Evolutionary conservation across 2,329 filamentous ascomycete genomes (phyloP), one percentile per base, ranked within the genome.

Genomic region (Zopfia rhizophila): DNA sequence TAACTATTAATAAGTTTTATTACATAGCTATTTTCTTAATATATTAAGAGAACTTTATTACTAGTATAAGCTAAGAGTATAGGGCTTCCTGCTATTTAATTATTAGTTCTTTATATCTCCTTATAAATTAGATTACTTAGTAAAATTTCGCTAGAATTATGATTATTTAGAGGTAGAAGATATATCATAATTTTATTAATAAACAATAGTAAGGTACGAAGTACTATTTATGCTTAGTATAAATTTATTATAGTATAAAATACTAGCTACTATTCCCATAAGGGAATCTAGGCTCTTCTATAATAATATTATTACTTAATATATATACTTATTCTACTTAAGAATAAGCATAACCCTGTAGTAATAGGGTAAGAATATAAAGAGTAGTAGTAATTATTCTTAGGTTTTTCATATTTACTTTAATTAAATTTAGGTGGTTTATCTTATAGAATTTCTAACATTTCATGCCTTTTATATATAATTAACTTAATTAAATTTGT

Each of bases 1-100:
- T 13, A 25, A 42, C 47, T 43, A 2, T 51, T 16, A 13, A 28
- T 11, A n/a, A 46, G 33, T 21, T 19, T 42, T n/a, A 43, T 51
- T 2, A 47, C 42, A 29, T 51, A 43, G 4, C 48, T 43, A 22
- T 51, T 51, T 33, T 51, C 48, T 31, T 42, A 27, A 32, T 51
- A 47, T 21, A 51, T 19, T n/a, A 51, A 28, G 22, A 37, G 10
- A n/a, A 51, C 24, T 7, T 31, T 23, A 28, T 51, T 43, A 40
- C 30, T 35, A n/a, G 37, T 25, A 10, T 22, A 31, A 27, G 37
- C 48, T 38, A 28, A 8, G 4, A 51, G 38, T 32, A 42, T 42
- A 8, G 42, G 36, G 28, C 42, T 51, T 3, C 29, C 16, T 13
- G 28, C 18, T 3, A 43, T 51, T 12, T 51, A 31, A 21, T 51